Evolutionary conservation across 225 moss, liverwort and hornwort species (phyloP).

Genomic region (Physcomitrellopsis africana): DNA sequence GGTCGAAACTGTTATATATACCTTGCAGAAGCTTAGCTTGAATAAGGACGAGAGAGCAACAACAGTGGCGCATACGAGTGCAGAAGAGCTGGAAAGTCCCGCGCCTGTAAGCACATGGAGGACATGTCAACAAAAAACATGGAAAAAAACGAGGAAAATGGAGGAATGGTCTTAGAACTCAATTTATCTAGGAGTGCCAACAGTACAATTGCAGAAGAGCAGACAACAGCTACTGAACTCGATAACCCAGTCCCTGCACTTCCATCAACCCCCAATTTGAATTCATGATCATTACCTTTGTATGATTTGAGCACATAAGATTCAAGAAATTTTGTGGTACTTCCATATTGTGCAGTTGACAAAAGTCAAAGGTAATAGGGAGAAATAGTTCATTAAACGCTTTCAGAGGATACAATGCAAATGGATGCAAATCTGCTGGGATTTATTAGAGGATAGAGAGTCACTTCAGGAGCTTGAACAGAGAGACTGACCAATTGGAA

Average conservation of each 20-base stretch:
- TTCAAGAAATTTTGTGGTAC: background rate
- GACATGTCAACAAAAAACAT: too few relatives aligned
- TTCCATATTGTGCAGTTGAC: constrained; percentile 1
- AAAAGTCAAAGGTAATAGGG: background rate
- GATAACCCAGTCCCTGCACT: constrained; percentile 90
- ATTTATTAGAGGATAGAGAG: too few relatives aligned
- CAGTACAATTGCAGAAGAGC: constrained; percentile 89
- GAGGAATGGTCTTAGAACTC: constrained; percentile 71
- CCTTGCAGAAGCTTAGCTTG: constrained; percentile 60
- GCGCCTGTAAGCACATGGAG: too few relatives aligned
- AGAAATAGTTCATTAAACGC: background rate
- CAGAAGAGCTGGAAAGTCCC: too few relatives aligned
- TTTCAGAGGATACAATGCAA: background rate
- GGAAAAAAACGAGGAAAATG: background rate
- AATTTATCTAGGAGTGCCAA: constrained; percentile 65
- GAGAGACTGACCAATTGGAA: constrained; percentile 74
- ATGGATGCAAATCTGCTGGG: too few relatives aligned
- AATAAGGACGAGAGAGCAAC: background rate
- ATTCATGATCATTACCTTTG: constrained; percentile 14
- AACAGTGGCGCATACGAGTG: too few relatives aligned
- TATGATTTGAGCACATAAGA: background rate
- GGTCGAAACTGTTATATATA: constrained; percentile 32
- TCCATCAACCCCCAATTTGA: constrained; percentile 36
- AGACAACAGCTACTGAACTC: constrained; percentile 93
- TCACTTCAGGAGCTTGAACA: too few relatives aligned